Evolutionary conservation across 352 stramenopile genomes (phyloP), one percentile per base, ranked within the genome.

Genomic region (Thalassiosira allenii): DNA sequence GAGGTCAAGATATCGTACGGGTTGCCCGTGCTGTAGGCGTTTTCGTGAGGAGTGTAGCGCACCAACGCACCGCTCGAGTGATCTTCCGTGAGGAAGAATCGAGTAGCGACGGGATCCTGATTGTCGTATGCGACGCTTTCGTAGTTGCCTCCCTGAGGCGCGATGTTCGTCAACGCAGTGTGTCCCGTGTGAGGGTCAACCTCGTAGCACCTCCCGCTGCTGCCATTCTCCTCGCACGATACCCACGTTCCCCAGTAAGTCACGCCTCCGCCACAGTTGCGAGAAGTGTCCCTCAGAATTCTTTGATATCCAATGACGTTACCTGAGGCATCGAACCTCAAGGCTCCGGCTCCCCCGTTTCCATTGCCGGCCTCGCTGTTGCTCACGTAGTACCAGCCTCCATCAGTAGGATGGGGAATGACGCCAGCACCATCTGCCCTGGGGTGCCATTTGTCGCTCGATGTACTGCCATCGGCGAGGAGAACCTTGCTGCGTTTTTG

Each of bases 61-160:
- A 20, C 20, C 29, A 87, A 29, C 17, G 69, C 56, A 29, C 79
- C 79, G 34, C 63, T 70, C 8, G 12, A 12, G 22, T 20, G 27
- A 53, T 81, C 72, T 49, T 81, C 65, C 9, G 64, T 81, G 8
- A 70, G 29, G 29, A 81, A 77, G 41, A 71, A 77, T 65, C 25
- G 9, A 47, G 34, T 56, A 11, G 27, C 20, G 6, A 22, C 23
- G 1, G 44, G 47, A 27, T 71, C 40, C 29, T 34, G 44, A 25
- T 70, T 57, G 64, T 75, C 62, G 49, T 49, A 23, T 11, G 65
- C 66, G 66, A 91, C 81, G 0, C 63, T 74, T 68, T 91, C 86
- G 51, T 69, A 91, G 37, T 47, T 30, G 12, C 82, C 82, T 6
- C 58, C 61, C 23, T 58, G 44, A 17, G 59, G 64, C 30, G 37